Evolutionary conservation across 352 stramenopile species (phyloP).

Genomic region (Phytophthora hybrid): DNA sequence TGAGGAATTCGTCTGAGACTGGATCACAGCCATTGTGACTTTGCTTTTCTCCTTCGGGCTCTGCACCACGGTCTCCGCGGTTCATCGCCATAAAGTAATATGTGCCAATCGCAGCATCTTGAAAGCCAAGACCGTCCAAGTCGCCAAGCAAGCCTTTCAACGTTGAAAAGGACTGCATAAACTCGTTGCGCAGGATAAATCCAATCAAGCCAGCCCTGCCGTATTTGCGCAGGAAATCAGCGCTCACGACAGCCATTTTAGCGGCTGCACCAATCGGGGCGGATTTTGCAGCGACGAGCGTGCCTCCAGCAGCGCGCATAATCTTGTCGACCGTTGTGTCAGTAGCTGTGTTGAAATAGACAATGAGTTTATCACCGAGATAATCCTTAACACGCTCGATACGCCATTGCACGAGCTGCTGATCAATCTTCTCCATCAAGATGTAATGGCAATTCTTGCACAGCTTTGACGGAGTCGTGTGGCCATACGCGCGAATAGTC

Average conservation of each 20-base stretch:
- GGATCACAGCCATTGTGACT: constrained; percentile 61
- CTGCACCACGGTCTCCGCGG: constrained; percentile 76
- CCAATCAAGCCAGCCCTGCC: constrained; percentile 78
- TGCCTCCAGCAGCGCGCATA: constrained; percentile 80
- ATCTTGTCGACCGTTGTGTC: constrained; percentile 90
- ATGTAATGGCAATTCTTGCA: constrained; percentile 80
- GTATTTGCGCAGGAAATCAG: constrained; percentile 88
- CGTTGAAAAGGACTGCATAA: constrained; percentile 91
- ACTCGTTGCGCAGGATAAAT: constrained; percentile 89
- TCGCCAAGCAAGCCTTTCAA: constrained; percentile 84
- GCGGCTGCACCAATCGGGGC: constrained; percentile 82
- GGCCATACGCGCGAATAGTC: constrained; percentile 73
- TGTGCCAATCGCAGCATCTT: constrained; percentile 85
- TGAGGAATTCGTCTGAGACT: constrained; percentile 78
- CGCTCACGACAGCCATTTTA: constrained; percentile 88
- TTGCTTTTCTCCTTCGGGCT: constrained; percentile 69
- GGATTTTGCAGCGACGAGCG: constrained; percentile 78
- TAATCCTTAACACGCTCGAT: constrained; percentile 85
- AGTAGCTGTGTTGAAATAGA: constrained; percentile 82
- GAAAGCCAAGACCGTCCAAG: constrained; percentile 81
- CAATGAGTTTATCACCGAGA: constrained; percentile 63
- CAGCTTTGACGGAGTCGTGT: constrained; percentile 64
- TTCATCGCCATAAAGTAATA: constrained; percentile 94
- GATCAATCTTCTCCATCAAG: constrained; percentile 78
- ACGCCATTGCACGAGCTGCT: constrained; percentile 82